Percentiles rank a stretch among this genome's conserved stretches.
Evolutionary conservation across 495 filamentous ascomycete species (phyloP).

Genomic region (Lasiosphaeria hispida): DNA sequence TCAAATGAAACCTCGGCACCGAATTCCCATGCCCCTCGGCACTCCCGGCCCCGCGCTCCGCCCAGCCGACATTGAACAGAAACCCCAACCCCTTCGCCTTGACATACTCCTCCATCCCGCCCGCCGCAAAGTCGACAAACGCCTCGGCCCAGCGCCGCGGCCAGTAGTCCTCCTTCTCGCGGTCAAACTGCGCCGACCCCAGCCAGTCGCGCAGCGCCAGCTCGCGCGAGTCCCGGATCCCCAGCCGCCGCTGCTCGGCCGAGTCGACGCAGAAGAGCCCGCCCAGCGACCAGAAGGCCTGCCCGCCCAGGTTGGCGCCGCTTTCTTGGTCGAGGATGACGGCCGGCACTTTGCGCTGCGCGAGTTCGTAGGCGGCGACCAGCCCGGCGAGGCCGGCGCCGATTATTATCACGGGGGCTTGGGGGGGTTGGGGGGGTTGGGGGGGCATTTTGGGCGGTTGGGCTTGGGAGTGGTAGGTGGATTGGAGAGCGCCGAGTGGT

Average conservation of each 20-base stretch:
- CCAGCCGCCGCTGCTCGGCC: slow-evolving; percentile 46
- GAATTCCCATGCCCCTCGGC: slow-evolving; percentile 53
- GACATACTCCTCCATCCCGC: slow-evolving; percentile 49
- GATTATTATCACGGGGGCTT: slow-evolving; percentile 46
- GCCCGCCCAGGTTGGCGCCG: slow-evolving; percentile 45
- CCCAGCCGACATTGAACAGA: slow-evolving; percentile 47
- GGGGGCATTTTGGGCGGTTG: slow-evolving; percentile 1
- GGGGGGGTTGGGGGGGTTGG: neutral
- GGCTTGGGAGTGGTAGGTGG: neutral
- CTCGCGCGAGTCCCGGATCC: slow-evolving; percentile 47
- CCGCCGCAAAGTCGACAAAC: slow-evolving; percentile 51
- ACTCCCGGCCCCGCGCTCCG: slow-evolving; percentile 48
- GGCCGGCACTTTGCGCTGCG: slow-evolving; percentile 35
- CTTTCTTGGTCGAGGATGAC: slow-evolving; percentile 52
- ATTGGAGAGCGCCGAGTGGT: no score
- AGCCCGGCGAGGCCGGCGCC: slow-evolving; percentile 52
- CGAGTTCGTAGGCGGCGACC: slow-evolving; percentile 52
- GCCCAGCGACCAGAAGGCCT: slow-evolving; percentile 56
- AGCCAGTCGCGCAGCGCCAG: slow-evolving; percentile 53
- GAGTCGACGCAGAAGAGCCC: slow-evolving; percentile 52
- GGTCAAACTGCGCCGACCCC: slow-evolving; percentile 48
- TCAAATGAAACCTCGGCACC: slow-evolving; percentile 51
- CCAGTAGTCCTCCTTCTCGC: slow-evolving; percentile 47
- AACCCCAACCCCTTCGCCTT: slow-evolving; percentile 45
- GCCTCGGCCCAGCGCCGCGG: slow-evolving; percentile 52